Evolutionary conservation across 2,329 filamentous ascomycete genomes (phyloP).

Genomic region (Fusarium avenaceum): DNA sequence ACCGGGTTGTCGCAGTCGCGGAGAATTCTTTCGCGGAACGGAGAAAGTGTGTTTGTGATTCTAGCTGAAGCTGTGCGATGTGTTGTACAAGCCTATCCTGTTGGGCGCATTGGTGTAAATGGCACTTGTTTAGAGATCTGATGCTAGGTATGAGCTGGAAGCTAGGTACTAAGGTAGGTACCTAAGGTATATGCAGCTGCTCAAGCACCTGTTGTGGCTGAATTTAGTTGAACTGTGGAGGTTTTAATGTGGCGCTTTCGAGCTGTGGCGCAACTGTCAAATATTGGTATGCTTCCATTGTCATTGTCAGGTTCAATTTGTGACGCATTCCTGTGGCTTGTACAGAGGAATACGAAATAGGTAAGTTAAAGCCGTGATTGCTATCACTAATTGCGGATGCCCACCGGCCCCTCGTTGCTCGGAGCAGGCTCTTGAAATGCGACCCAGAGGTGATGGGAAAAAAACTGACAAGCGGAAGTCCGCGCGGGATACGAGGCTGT

Average conservation of each 20-base stretch:
- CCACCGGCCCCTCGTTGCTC: slow-evolving; percentile 41
- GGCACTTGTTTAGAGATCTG: slow-evolving; percentile 13
- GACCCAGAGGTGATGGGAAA: slow-evolving; percentile 15
- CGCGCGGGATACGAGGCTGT: slow-evolving; percentile 51
- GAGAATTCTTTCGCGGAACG: not conserved
- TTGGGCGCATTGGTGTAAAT: slow-evolving; percentile 9
- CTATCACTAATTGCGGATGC: slow-evolving; percentile 19
- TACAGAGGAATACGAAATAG: slow-evolving; percentile 5
- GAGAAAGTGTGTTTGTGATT: not conserved
- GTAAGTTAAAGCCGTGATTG: slow-evolving; percentile 6
- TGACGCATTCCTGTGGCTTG: slow-evolving; percentile 25
- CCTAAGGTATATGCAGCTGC: not conserved
- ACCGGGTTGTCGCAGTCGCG: slow-evolving; percentile 11
- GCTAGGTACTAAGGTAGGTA: not conserved
- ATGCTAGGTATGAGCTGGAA: slow-evolving; percentile 23
- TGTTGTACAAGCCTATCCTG: slow-evolving; percentile 5
- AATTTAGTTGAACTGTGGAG: not conserved
- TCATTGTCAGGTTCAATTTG: slow-evolving; percentile 2
- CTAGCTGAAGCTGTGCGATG: not conserved
- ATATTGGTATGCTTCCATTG: too few relatives aligned
- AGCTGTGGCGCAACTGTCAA: too few relatives aligned
- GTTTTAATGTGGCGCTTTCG: not conserved
- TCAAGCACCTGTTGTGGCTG: slow-evolving; percentile 17
- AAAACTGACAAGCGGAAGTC: slow-evolving; percentile 43
- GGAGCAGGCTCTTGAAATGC: slow-evolving; percentile 24